Evolutionary conservation across 148 eudicot species (phyloP).

Genomic region (Fagopyrum homotropicum): DNA sequence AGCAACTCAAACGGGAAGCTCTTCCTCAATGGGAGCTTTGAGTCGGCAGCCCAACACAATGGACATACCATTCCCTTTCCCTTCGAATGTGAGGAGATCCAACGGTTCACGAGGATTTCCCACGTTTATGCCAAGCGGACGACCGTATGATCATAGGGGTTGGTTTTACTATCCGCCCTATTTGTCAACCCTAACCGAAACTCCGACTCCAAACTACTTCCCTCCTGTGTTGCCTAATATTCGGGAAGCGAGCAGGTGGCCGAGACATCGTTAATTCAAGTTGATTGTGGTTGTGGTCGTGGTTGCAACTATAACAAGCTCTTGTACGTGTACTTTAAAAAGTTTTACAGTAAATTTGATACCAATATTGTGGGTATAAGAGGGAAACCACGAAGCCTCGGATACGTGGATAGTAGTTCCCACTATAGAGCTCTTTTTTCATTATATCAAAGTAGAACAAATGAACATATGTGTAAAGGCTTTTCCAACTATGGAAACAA

Average conservation of each 20-base stretch:
- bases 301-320: neutral
- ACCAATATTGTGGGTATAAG: neutral
- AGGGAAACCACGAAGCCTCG: neutral
- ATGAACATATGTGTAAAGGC: constrained; percentile 8
- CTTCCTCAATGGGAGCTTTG: neutral
- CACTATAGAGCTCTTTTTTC: neutral
- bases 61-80: neutral
- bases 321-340: neutral
- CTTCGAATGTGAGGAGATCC: neutral
- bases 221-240: neutral
- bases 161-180: constrained; percentile 5
- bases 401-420: constrained; percentile 3
- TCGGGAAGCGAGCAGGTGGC: neutral
- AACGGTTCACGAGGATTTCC: neutral
- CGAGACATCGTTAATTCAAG: neutral
- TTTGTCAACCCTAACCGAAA: neutral
- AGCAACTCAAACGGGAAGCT: neutral
- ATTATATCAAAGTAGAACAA: constrained; percentile 6
- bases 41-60: neutral
- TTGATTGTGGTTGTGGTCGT: neutral
- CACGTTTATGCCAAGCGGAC: neutral
- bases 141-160: neutral
- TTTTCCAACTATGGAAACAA: neutral
- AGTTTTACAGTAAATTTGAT: neutral
- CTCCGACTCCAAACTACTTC: neutral